Evolutionary conservation across 2,329 filamentous ascomycete species (phyloP), one percentile per base, ranked within the genome.

Genomic region (Esteya vermicola): DNA sequence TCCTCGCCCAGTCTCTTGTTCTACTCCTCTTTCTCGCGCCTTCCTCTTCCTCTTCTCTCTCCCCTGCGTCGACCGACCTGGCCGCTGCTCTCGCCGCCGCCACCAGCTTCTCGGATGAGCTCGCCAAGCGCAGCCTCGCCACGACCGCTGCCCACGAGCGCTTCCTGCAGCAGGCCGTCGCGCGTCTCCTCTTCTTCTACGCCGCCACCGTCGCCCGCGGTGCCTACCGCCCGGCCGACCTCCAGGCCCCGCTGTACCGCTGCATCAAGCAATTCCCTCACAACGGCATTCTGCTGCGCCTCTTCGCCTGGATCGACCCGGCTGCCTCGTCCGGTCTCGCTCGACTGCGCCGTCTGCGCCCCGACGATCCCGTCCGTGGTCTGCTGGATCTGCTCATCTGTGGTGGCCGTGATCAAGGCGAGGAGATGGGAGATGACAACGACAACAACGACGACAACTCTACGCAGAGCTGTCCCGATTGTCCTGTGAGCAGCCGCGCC

Each of bases 351-450:
- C 46, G 44, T 6, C 73, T 78, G 8, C 73, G 85, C 33, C 72
- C 78, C 20, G 73, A 85, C 45, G 83, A 93, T 49, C 80, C 84
- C 16, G 73, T 93, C 18, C 75, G 82, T n/a, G 65, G 70, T 6
- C 59, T 83, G 9, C 61, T 88, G 10, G 58, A n/a, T n/a, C n/a
- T n/a, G n/a, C n/a, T n/a, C n/a, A n/a, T n/a, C n/a, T n/a, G n/a
- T n/a, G n/a, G n/a, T n/a, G n/a, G n/a, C n/a, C n/a, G n/a, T n/a
- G n/a, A n/a, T n/a, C n/a, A n/a, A n/a, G n/a, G n/a, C n/a, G n/a
- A n/a, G n/a, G n/a, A n/a, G n/a, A n/a, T n/a, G n/a, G n/a, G n/a
- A n/a, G n/a, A n/a, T n/a, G n/a, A n/a, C n/a, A n/a, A n/a, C n/a
- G n/a, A n/a, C n/a, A n/a, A n/a, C n/a, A n/a, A n/a, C n/a, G n/a